Conservation (phyloP, 176 grass and related monocot genomes). For the Tillandsia fasciculata region DNA sequence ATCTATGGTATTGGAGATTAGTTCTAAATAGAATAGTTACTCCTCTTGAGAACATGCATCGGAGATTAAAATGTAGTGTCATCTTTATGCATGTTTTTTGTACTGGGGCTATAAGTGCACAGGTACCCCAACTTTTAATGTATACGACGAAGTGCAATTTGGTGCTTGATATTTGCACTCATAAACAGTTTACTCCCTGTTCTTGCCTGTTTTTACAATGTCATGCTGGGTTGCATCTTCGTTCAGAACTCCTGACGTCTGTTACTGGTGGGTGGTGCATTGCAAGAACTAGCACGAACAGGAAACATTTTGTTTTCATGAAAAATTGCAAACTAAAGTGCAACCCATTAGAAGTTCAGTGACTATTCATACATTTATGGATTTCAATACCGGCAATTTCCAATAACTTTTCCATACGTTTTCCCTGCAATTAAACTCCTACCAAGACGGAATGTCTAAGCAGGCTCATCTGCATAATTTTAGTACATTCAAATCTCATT, state of each 20-base stretch:
- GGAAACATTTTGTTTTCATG: conserved; percentile 18
- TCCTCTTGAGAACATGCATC: too few species aligned
- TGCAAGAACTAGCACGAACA: conserved; percentile 3
- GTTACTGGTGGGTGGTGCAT: conserved; percentile 12
- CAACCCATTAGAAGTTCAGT: conserved; percentile 9
- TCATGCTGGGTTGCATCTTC: too few species aligned
- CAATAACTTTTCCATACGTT: too few species aligned
- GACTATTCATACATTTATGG: too few species aligned
- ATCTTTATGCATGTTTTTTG: too few species aligned
- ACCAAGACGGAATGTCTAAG: conserved; percentile 15
- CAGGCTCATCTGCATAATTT: conserved; percentile 7
- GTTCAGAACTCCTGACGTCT: background rate
- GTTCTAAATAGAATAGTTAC: too few species aligned
- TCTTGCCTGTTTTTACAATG: background rate
- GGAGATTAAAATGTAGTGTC: too few species aligned
- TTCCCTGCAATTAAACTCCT: background rate
- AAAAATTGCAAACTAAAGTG: conserved; percentile 24
- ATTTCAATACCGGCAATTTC: too few species aligned
- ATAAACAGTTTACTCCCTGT: background rate
- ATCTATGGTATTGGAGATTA: too few species aligned
- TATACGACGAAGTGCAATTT: too few species aligned
- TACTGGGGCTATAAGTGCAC: too few species aligned
- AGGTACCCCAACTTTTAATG: too few species aligned
- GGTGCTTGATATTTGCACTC: background rate
- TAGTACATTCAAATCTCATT: conserved; percentile 9